phyloP scores from a whole-genome alignment of 2,329 filamentous ascomycete genomes.

The Hypoxylon sp. region DNA sequence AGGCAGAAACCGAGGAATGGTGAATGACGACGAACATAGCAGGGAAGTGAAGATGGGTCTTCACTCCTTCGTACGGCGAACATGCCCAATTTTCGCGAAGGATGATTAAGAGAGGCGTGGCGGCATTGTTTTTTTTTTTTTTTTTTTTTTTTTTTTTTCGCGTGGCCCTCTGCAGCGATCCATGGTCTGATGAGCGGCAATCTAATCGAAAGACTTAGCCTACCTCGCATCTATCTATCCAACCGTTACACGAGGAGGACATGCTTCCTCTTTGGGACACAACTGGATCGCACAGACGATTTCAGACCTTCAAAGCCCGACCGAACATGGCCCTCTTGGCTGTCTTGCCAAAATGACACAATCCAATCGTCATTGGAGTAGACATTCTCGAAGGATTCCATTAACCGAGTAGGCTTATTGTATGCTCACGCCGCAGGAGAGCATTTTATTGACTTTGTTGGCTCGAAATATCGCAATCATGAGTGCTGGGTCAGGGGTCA shows the following conservation, averaged over 20 bases:
- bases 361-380: conserved; percentile 10
- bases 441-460: conserved; percentile 23
- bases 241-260: conserved; percentile 26
- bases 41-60: conserved; percentile 11
- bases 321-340: conserved; percentile 26
- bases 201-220: conserved; percentile 21
- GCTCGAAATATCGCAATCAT: conserved; percentile 15
- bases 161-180: conserved; percentile 32
- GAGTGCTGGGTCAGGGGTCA: conserved; percentile 6
- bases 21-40: conserved; percentile 3
- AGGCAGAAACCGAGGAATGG: conserved; percentile 12
- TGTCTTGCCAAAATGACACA: conserved; percentile 24
- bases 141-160: too few species aligned
- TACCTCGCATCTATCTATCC: conserved; percentile 21
- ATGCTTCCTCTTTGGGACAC: conserved; percentile 21
- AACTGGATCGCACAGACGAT: conserved; percentile 28
- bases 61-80: conserved; percentile 9
- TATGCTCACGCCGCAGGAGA: conserved; percentile 11
- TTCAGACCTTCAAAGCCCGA: conserved; percentile 15
- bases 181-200: conserved; percentile 33
- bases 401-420: not conserved
- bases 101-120: conserved; percentile 2
- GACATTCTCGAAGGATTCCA: conserved; percentile 27
- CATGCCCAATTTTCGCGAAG: conserved; percentile 1
- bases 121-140: conserved; percentile 22